Evolutionary conservation across 129 eudicot genomes (phyloP), one percentile per base, ranked within the genome.

Genomic region (Pittosporum tobira): DNA sequence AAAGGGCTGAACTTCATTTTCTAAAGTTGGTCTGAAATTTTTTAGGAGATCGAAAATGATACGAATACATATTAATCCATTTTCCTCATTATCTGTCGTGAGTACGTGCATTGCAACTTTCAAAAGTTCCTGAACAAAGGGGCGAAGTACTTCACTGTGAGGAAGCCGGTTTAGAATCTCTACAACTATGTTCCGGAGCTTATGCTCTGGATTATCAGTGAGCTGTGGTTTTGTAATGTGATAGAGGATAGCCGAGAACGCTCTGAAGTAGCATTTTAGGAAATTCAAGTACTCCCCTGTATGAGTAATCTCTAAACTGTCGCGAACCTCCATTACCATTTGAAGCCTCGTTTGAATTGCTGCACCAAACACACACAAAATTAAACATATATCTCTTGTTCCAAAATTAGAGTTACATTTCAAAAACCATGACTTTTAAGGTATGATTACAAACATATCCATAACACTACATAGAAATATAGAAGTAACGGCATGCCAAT

Each of bases 281-380:
- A 91, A 91, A 72, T 86, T 91, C 66, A 91, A 75, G 73, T 91
- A 91, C 77, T 91, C 98, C 68, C 94, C 94, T 24, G 98, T 91
- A 63, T 91, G 96, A 19, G 96, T 81, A 50, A 86, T 91, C 83
- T 91, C 98, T 57, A 91, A 67, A 75, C 98, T 91, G 58, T 91
- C 98, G 68, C 95, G 80, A n/a, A 91, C 96, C 85, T 91, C 98
- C 96, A 83, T 91, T n/a, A 85, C 98, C 98, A 86, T 86, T 59
- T 86, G 95, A 38, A 86, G 76, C 75, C 98, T 80, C 53, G 60
- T 48, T 68, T 83, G 90, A 49, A 91, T 86, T 59, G 94, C 95
- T 91, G 75, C 63, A 34, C 55, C 62, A 50, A 19, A 57, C 50
- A 40, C 56, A 42, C 25, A n/a, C 31, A 70, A 36, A n/a, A 26